Base-by-base conservation (phyloP, 805 yeast genomes). In the Candida berthetii region DNA sequence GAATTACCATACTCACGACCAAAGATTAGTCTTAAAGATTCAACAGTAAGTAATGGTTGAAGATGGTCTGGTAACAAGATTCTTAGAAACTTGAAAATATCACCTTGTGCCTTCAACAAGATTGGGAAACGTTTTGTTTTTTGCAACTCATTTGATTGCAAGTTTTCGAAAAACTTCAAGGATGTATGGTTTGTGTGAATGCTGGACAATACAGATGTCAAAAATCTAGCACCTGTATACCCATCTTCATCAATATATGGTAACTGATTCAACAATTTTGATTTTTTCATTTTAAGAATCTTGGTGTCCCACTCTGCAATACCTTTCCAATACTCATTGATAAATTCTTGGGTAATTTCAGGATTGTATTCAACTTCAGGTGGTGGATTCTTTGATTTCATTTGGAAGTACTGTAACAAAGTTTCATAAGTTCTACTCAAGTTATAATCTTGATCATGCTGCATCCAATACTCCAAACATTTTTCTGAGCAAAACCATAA, bases 1-100 rank as follows among this genome's bases (percentile, higher is more conserved):
- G 86, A 81, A 52, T 81, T 81, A 14, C 83, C 81, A 38, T 78
- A 72, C 48, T 80, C 82, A 32, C 71, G 62, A 2, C 86, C 87
- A 38, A 76, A 61, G 3, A 76, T 68, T 14, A 61, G 58, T 36
- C 85, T 62, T 15, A 80, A 57, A 4, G 46, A 46, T 2, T 57
- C 57, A 1, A 72, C 55, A 3, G 70, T 66, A 13, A 80, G 53
- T 14, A 53, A 46, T 1, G 54, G 57, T 31, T 64, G 67, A 24
- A 70, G 48, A 16, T 46, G 46, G 1, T 53, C 50, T 0, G 74
- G 72, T 11, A 72, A 52, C 7, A 68, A 50, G 3, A 71, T 47
- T 39, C 57, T 64, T 29, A 79, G 53, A 47, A 76, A 73, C 54
- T 74, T 67, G 56, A 68, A 80, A 3, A 75, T 68, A 33, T 59